phyloP scores from a whole-genome alignment of 2,329 filamentous ascomycete genomes.

The Fusarium vanettenii region DNA sequence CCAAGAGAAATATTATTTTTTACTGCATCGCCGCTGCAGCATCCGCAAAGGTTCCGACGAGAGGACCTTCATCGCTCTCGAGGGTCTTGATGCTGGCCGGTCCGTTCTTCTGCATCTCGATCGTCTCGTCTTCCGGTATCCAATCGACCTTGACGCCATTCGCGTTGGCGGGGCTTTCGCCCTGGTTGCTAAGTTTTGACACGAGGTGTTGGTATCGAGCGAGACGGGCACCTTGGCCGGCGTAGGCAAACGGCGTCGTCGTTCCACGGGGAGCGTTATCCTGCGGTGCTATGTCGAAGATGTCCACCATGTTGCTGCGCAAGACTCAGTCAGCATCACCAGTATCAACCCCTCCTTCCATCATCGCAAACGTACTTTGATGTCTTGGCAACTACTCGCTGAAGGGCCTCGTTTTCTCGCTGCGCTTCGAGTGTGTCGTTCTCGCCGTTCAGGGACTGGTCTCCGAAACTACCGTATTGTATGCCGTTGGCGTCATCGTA shows the following conservation, averaged over 20 bases:
- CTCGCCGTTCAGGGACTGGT: conserved; percentile 64
- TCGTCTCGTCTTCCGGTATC: conserved; percentile 63
- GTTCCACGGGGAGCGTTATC: conserved; percentile 52
- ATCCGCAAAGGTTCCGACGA: conserved; percentile 71
- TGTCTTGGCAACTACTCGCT: conserved; percentile 72
- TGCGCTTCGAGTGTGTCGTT: conserved; percentile 72
- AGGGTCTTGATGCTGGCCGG: conserved; percentile 48
- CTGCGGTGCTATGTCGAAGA: conserved; percentile 72
- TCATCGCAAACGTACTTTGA: conserved; percentile 63
- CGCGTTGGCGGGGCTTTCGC: conserved; percentile 46
- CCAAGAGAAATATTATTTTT: background rate
- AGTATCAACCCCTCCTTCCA: background rate
- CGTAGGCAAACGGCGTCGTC: conserved; percentile 58
- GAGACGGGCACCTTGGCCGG: conserved; percentile 66
- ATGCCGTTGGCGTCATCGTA: conserved; percentile 70
- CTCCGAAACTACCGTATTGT: conserved; percentile 73
- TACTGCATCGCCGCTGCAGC: conserved; percentile 64
- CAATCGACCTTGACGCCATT: conserved; percentile 65
- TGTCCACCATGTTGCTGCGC: conserved; percentile 73
- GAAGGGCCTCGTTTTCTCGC: conserved; percentile 72
- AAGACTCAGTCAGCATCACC: conserved; percentile 13
- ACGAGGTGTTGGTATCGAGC: conserved; percentile 72
- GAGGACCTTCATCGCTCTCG: conserved; percentile 53
- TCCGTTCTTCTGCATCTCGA: conserved; percentile 57
- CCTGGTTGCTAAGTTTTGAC: conserved; percentile 66